Evolutionary conservation across 116 monocot species (phyloP).

Genomic region (Trichopus zeylanicus): DNA sequence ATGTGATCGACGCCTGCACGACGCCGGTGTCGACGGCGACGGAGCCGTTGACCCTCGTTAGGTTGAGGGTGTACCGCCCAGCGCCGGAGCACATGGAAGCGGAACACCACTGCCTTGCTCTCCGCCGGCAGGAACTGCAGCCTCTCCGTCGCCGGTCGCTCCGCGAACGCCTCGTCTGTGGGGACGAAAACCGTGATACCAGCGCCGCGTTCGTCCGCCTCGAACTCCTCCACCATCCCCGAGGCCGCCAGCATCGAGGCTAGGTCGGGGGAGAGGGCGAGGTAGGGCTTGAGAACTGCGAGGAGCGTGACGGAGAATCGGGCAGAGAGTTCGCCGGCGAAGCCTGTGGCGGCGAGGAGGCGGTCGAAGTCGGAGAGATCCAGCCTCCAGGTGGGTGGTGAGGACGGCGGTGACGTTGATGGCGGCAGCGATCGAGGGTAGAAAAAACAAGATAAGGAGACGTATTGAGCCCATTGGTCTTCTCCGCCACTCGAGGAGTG

Average conservation of each 20-base stretch:
- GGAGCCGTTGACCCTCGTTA: slow-evolving; percentile 82
- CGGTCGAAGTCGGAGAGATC: slow-evolving; percentile 53
- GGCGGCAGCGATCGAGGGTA: slow-evolving; percentile 12
- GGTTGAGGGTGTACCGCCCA: slow-evolving; percentile 82
- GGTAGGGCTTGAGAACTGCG: slow-evolving; percentile 53
- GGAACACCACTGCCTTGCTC: slow-evolving; percentile 65
- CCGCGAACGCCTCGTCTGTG: slow-evolving; percentile 84
- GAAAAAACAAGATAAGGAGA: slow-evolving; percentile 16
- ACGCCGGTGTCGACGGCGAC: slow-evolving; percentile 84
- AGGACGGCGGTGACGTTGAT: slow-evolving; percentile 58
- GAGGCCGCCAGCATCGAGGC: slow-evolving; percentile 83
- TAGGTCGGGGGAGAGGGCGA: slow-evolving; percentile 13
- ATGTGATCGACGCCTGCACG: slow-evolving; percentile 89
- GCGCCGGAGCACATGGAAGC: slow-evolving; percentile 90
- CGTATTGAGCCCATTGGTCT: slow-evolving; percentile 1
- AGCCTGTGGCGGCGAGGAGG: slow-evolving; percentile 44
- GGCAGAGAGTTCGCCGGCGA: slow-evolving; percentile 40
- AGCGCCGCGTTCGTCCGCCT: slow-evolving; percentile 68
- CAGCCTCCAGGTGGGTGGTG: slow-evolving; percentile 35
- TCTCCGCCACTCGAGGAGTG: neutral
- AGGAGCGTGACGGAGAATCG: slow-evolving; percentile 79
- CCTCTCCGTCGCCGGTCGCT: slow-evolving; percentile 44
- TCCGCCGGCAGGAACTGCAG: slow-evolving; percentile 85
- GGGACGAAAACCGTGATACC: slow-evolving; percentile 96
- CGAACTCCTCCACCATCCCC: slow-evolving; percentile 68